Conservation (phyloP, 345 rosid genomes). For the Moringa oleifera region DNA sequence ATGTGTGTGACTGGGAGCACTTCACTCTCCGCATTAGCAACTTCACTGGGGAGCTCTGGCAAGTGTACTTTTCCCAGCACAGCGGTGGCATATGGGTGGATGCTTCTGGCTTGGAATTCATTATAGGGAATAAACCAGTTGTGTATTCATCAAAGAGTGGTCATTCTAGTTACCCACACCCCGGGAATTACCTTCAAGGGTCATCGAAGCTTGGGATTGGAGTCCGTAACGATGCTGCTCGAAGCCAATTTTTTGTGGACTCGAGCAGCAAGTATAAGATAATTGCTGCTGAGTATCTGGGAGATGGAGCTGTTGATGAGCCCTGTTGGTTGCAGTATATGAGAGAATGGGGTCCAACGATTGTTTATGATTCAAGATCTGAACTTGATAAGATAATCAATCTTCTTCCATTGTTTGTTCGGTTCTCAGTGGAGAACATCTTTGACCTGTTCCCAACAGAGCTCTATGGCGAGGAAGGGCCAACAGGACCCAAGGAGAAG, state of each 20-base stretch:
- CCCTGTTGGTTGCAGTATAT: slow-evolving; percentile 86
- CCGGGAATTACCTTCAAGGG: slow-evolving; percentile 81
- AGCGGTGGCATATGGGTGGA: slow-evolving; percentile 85
- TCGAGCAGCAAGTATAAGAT: slow-evolving; percentile 65
- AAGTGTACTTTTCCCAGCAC: slow-evolving; percentile 77
- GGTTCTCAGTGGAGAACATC: slow-evolving; percentile 72
- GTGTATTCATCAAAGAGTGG: slow-evolving; percentile 84
- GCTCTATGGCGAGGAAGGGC: slow-evolving; percentile 96
- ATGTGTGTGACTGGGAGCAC: slow-evolving; percentile 93
- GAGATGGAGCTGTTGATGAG: slow-evolving; percentile 48
- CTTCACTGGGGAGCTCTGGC: slow-evolving; percentile 80
- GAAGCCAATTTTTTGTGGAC: slow-evolving; percentile 52
- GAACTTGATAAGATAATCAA: slow-evolving; percentile 66
- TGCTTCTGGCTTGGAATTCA: slow-evolving; percentile 61
- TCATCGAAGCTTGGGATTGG: slow-evolving; percentile 75
- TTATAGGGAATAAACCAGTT: slow-evolving; percentile 47
- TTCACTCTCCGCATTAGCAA: slow-evolving; percentile 79
- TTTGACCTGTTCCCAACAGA: slow-evolving; percentile 79
- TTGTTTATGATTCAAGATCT: slow-evolving; percentile 70
- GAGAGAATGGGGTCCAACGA: slow-evolving; percentile 95
- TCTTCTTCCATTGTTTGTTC: slow-evolving; percentile 59
- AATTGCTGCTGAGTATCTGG: slow-evolving; percentile 76
- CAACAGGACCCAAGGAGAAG: slow-evolving; percentile 94
- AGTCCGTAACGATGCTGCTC: slow-evolving; percentile 57
- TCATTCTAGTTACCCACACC: slow-evolving; percentile 83